phyloP scores from a whole-genome alignment of 1,284 basidiomycete genomes.

The Spongiforma sp. region DNA sequence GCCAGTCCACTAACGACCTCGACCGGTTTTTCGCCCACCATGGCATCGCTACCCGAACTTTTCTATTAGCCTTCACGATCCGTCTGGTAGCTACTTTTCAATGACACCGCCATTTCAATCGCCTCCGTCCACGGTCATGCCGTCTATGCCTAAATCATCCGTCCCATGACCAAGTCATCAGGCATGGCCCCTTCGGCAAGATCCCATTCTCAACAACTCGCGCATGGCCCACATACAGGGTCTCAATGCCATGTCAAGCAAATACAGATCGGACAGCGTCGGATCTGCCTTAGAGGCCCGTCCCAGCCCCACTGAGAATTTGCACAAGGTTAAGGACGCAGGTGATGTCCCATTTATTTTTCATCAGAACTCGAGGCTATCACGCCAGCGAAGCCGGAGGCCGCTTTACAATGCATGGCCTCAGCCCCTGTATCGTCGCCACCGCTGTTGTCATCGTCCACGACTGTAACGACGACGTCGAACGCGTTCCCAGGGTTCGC shows the following conservation, averaged over 20 bases:
- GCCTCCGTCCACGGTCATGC: slow-evolving; percentile 10
- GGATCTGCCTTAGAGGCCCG: slow-evolving; percentile 18
- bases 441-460: slow-evolving; percentile 21
- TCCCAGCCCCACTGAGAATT: slow-evolving; percentile 9
- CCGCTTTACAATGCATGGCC: slow-evolving; percentile 26
- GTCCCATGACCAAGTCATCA: slow-evolving; percentile 6
- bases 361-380: slow-evolving; percentile 37
- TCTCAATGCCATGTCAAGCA: slow-evolving; percentile 31
- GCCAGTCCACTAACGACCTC: slow-evolving; percentile 16
- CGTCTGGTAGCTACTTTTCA: slow-evolving; percentile 22
- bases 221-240: slow-evolving; percentile 27
- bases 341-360: slow-evolving; percentile 40
- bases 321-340: slow-evolving; percentile 34
- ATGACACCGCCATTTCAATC: slow-evolving; percentile 19
- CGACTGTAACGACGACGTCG: slow-evolving; percentile 25
- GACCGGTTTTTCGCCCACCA: slow-evolving; percentile 16
- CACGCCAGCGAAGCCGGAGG: slow-evolving; percentile 34
- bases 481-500: background rate
- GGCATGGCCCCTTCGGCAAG: slow-evolving; percentile 8
- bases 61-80: slow-evolving; percentile 15
- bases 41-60: slow-evolving; percentile 22
- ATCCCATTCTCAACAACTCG: slow-evolving; percentile 32
- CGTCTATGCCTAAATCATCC: slow-evolving; percentile 6
- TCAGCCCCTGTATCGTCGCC: no score
- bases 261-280: slow-evolving; percentile 28